Evolutionary conservation across 371 early-diverging fungal genomes (phyloP).

Genomic region (Caulochytrium protostelioides): DNA sequence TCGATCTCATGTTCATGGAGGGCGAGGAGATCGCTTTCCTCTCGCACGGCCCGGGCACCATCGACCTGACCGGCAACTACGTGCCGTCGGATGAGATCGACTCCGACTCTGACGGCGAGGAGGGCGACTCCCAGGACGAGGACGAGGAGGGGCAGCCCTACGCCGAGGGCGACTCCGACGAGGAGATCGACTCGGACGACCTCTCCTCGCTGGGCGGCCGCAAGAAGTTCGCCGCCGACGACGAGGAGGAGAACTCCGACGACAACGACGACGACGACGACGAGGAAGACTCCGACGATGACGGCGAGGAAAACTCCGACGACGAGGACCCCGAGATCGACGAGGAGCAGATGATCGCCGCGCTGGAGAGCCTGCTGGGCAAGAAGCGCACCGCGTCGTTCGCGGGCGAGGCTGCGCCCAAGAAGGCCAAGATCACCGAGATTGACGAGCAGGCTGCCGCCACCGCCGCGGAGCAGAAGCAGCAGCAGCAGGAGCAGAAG

Average conservation of each 20-base stretch:
- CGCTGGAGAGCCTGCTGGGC: slow-evolving; percentile 1
- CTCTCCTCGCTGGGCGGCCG: slow-evolving; percentile 4
- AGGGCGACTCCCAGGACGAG: slow-evolving; percentile 1
- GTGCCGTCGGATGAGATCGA: slow-evolving; percentile 10
- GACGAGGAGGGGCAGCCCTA: no score
- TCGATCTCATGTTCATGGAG: slow-evolving; percentile 48
- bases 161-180: slow-evolving; percentile 18
- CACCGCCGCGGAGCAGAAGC: slow-evolving; percentile 1
- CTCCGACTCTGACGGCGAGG: background rate
- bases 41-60: slow-evolving; percentile 6
- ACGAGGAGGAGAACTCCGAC: slow-evolving; percentile 12
- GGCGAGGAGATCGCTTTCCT: slow-evolving; percentile 28
- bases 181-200: slow-evolving; percentile 4
- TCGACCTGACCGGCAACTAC: slow-evolving; percentile 60
- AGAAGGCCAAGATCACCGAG: slow-evolving; percentile 16
- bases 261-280: slow-evolving; percentile 17
- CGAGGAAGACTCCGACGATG: slow-evolving; percentile 24
- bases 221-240: slow-evolving; percentile 10
- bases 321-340: slow-evolving; percentile 9
- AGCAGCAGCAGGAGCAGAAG: slow-evolving; percentile 18
- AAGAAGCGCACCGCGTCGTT: slow-evolving; percentile 8
- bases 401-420: slow-evolving; percentile 2
- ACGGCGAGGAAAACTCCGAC: slow-evolving; percentile 20
- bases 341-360: background rate
- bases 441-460: slow-evolving; percentile 11